Evolutionary conservation across 2,329 filamentous ascomycete genomes (phyloP), one percentile per base, ranked within the genome.

Genomic region (Phialophora macrospora): DNA sequence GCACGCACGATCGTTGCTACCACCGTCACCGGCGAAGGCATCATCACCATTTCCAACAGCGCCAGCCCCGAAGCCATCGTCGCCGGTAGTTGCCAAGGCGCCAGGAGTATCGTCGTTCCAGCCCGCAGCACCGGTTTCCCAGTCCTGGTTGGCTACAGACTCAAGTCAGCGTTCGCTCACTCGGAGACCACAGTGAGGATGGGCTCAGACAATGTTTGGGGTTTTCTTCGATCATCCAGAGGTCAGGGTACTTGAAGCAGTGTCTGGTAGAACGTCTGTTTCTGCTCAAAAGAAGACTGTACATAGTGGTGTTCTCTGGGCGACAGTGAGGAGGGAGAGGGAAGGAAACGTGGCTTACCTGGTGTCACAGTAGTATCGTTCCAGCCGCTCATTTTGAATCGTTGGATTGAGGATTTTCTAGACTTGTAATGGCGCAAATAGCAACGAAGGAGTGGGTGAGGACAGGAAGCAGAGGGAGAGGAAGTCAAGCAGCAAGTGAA

Each of bases 221-320:
- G 34, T 20, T 17, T 28, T 65, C 63, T 54, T 65, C 63, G 32
- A 65, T 62, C 52, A 55, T 52, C 57, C 57, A 65, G 28, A 65
- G 58, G 11, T 58, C 46, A 44, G 63, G 57, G 30, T 34, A 51
- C 55, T 65, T 65, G 49, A 46, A 65, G 58, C 63, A 65, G 44
- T 34, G 41, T 14, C 57, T 61, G 14, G 63, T 65, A 32, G 57
- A 46, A 32, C 63, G 58, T 12, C 22, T 20, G 26, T 48, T 55
- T 41, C 34, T 55, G 22, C 51, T 28, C 2, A 26, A 55, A n/a
- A 20, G 51, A 41, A 55, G 48, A 20, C 26, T 46, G 51, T 62
- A 62, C 59, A 62, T 62, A 24, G n/a, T 55, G 22, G 34, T 22
- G 51, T 8, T 8, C 17, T 54, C 34, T 49, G 20, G 48, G 22